These are phyloP conservation scores for Zymoseptoria tritici DNA, from an alignment of 2,329 filamentous ascomycete species.

Conservation along the genomic window DNA sequence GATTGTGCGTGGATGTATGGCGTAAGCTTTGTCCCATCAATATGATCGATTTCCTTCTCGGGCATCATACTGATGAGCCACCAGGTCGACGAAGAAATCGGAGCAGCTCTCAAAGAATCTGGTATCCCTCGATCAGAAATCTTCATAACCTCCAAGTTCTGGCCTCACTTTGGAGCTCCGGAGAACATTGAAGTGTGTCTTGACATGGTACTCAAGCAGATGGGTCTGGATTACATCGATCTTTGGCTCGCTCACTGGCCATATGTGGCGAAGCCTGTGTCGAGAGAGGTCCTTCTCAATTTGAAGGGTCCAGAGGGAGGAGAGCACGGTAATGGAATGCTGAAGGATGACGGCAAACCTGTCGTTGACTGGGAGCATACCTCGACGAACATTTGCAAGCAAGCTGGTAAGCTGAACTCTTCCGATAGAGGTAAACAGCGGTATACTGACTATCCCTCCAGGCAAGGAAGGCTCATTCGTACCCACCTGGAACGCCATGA, in stretches of 20 bases:
- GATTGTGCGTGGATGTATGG: slow-evolving; percentile 25
- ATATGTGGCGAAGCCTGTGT: slow-evolving; percentile 12
- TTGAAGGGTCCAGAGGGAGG: slow-evolving; percentile 4
- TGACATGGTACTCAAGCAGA: slow-evolving; percentile 31
- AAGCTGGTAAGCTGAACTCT: not conserved
- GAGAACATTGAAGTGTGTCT: slow-evolving; percentile 26
- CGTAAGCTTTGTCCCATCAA: not conserved
- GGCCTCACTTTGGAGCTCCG: slow-evolving; percentile 18
- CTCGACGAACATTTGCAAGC: slow-evolving; percentile 12
- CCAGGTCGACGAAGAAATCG: slow-evolving; percentile 15
- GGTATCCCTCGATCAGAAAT: slow-evolving; percentile 21
- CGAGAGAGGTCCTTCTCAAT: slow-evolving; percentile 8
- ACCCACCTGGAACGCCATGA: slow-evolving; percentile 26
- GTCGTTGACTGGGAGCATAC: slow-evolving; percentile 18
- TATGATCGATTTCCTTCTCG: not conserved
- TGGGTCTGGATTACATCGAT: slow-evolving; percentile 37
- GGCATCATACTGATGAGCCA: not conserved
- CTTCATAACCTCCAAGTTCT: slow-evolving; percentile 13
- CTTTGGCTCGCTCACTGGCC: slow-evolving; percentile 40
- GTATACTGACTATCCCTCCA: not conserved
- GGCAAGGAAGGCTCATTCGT: slow-evolving; percentile 21
- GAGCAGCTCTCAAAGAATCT: slow-evolving; percentile 18
- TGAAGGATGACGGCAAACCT: slow-evolving; percentile 9
- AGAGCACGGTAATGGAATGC: slow-evolving; percentile 8
- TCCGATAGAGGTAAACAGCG: too few species aligned